A percentile compares a stretch with the other conserved stretches of the same genome.
These are phyloP conservation scores for Centaurea solstitialis DNA, from an alignment of 129 eudicot genomes.

Conservation along the genomic window DNA sequence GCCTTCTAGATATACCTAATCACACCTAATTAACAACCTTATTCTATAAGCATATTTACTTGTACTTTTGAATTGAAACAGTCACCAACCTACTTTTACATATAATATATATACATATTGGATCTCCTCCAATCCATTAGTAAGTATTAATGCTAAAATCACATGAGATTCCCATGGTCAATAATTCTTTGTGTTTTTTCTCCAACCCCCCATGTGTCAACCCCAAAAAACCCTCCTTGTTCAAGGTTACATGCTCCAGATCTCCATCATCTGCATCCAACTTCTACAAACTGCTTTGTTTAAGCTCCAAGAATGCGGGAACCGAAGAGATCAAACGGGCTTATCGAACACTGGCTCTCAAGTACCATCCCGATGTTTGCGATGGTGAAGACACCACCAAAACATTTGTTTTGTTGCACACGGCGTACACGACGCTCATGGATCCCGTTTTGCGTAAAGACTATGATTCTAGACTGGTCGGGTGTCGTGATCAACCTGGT, in stretches of 20 bases:
- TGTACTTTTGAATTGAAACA: constrained; percentile 41
- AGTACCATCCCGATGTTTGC: constrained; percentile 45
- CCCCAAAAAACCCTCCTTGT: not conserved
- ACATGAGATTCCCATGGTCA: constrained; percentile 17
- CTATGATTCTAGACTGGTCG: constrained; percentile 30
- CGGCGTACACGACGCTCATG: constrained; percentile 33
- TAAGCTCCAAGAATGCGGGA: constrained; percentile 36
- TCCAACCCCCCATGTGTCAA: constrained; percentile 15
- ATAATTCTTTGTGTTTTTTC: constrained; percentile 15
- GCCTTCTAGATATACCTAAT: constrained; percentile 21
- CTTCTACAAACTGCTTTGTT: constrained; percentile 37
- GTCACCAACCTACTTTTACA: constrained; percentile 1
- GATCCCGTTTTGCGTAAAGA: constrained; percentile 36
- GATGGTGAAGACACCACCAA: constrained; percentile 25
- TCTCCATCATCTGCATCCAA: constrained; percentile 11
- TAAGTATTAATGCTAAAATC: not conserved
- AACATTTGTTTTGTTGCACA: constrained; percentile 26
- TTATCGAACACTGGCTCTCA: constrained; percentile 39
- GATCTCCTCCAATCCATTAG: not conserved
- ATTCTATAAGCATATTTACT: constrained; percentile 1
- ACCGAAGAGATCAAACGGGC: constrained; percentile 38
- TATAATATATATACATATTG: not conserved
- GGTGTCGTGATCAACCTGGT: constrained; percentile 5
- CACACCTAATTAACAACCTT: not conserved
- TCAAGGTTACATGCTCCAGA: constrained; percentile 22